Evolutionary conservation across 352 stramenopile species (phyloP).

Genomic region (Globisporangium echinulatum): DNA sequence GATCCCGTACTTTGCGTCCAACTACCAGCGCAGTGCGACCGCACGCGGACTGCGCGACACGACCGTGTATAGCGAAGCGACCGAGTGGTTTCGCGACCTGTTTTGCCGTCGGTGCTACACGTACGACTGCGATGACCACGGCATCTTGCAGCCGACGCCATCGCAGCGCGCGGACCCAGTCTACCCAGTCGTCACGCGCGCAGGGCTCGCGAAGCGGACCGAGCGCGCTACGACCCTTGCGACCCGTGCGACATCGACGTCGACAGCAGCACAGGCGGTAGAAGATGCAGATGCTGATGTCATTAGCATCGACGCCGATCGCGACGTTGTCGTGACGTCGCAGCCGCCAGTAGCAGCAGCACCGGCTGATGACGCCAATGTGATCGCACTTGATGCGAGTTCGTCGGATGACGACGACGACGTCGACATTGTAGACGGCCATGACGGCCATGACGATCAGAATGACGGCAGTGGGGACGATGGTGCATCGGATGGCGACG

Average conservation of each 20-base stretch:
- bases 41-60: constrained; percentile 30
- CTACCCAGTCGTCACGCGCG: constrained; percentile 39
- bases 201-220: constrained; percentile 19
- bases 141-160: constrained; percentile 59
- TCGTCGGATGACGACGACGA: constrained; percentile 12
- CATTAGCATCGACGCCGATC: background rate
- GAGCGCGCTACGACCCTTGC: constrained; percentile 1
- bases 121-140: constrained; percentile 90
- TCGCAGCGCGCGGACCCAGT: constrained; percentile 40
- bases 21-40: constrained; percentile 27
- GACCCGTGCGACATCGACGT: background rate
- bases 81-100: constrained; percentile 79
- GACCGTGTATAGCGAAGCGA: constrained; percentile 41
- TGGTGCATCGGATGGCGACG: constrained; percentile 22
- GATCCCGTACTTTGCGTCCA: constrained; percentile 49
- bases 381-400: constrained; percentile 20
- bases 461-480: constrained; percentile 7
- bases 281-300: background rate
- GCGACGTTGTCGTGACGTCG: background rate
- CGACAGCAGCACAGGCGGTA: no score
- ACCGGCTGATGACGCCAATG: background rate
- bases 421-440: background rate
- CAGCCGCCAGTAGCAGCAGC: no score
- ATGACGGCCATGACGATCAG: background rate
- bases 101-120: constrained; percentile 88